phyloP scores from a whole-genome alignment of 495 filamentous ascomycete species.

The Penicillium paxilli region DNA sequence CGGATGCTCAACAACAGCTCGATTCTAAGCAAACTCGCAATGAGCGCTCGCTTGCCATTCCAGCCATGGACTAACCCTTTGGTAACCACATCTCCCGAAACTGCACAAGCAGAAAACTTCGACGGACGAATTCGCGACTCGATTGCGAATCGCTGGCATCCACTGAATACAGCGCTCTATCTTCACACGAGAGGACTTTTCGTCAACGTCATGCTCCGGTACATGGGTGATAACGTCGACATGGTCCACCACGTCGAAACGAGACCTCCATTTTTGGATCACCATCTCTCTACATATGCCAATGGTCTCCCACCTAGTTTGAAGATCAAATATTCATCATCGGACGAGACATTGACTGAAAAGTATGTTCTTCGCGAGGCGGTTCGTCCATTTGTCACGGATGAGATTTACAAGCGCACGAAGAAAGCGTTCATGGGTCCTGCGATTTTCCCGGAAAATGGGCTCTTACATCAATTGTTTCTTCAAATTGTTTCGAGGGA shows the following conservation, averaged over 20 bases:
- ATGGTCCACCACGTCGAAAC: slow-evolving; percentile 52
- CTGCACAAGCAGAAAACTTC: slow-evolving; percentile 15
- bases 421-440: slow-evolving; percentile 49
- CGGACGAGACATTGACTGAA: slow-evolving; percentile 17
- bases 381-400: slow-evolving; percentile 46
- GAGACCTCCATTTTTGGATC: slow-evolving; percentile 52
- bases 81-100: neutral
- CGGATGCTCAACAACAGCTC: neutral
- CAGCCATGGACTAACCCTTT: slow-evolving; percentile 5
- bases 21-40: neutral
- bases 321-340: slow-evolving; percentile 34
- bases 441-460: slow-evolving; percentile 21
- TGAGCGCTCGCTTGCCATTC: slow-evolving; percentile 5
- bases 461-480: slow-evolving; percentile 39
- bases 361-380: slow-evolving; percentile 55
- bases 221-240: slow-evolving; percentile 50
- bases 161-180: slow-evolving; percentile 48
- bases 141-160: slow-evolving; percentile 49
- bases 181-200: slow-evolving; percentile 40
- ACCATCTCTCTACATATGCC: slow-evolving; percentile 48
- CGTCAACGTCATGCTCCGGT: slow-evolving; percentile 43
- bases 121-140: slow-evolving; percentile 16
- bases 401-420: slow-evolving; percentile 46
- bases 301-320: slow-evolving; percentile 47
- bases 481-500: slow-evolving; percentile 32